Conservation (phyloP, 1,139 yeast genomes). For the Wickerhamomyces sp. region DNA sequence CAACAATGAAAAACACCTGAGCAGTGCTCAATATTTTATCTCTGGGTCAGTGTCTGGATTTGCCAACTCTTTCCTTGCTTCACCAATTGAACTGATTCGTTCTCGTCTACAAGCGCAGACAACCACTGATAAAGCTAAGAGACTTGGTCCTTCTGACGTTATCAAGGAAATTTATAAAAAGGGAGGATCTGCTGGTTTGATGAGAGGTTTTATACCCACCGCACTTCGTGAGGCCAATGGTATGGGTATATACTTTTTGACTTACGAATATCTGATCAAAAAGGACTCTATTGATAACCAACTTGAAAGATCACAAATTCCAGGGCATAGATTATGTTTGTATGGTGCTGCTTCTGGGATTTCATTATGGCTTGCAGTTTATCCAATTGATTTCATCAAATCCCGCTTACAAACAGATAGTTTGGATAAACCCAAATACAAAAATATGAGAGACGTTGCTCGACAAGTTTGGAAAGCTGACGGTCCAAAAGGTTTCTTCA, state of each 20-base stretch:
- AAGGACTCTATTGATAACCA: constrained; percentile 43
- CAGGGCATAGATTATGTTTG: constrained; percentile 78
- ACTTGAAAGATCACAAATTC: constrained; percentile 57
- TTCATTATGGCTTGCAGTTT: constrained; percentile 73
- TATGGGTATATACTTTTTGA: constrained; percentile 81
- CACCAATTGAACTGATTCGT: constrained; percentile 92
- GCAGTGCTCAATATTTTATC: constrained; percentile 57
- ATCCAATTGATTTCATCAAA: constrained; percentile 84
- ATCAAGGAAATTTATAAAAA: constrained; percentile 49
- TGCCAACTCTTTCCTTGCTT: constrained; percentile 80
- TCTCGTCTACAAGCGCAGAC: constrained; percentile 81
- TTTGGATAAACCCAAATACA: constrained; percentile 40
- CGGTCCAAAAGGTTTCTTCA: constrained; percentile 75
- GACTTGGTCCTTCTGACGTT: constrained; percentile 77
- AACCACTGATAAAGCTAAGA: constrained; percentile 20
- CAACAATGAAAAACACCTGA: constrained; percentile 34
- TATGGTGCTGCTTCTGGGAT: constrained; percentile 88
- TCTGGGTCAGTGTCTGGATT: constrained; percentile 89
- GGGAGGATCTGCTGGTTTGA: constrained; percentile 58
- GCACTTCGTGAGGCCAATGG: constrained; percentile 81
- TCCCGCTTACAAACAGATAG: constrained; percentile 84
- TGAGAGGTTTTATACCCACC: constrained; percentile 78
- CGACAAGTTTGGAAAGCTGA: constrained; percentile 44
- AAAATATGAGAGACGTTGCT: constrained; percentile 44
- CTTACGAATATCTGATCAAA: constrained; percentile 81